Percentiles rank a stretch among this genome's conserved stretches.
Conservation (phyloP, 257 asterid genomes). For the Solanum commersonii region DNA sequence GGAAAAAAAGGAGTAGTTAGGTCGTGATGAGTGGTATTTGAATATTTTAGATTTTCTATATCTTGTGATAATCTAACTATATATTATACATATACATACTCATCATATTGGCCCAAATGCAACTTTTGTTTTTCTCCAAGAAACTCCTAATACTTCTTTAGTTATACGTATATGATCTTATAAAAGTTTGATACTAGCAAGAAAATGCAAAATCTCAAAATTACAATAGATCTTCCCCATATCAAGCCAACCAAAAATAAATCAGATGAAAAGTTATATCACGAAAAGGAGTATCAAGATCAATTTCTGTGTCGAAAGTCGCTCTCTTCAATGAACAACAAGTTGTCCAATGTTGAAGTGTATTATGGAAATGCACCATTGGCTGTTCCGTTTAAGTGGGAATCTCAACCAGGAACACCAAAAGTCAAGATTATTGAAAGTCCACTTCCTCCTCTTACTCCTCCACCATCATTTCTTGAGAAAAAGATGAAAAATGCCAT, state of each 20-base stretch:
- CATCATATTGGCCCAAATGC: not conserved
- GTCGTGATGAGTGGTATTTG: not conserved
- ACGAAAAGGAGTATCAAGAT: not conserved
- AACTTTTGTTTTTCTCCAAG: not conserved
- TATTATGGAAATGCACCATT: constrained; percentile 17
- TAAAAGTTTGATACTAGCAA: not conserved
- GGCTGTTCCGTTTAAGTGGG: constrained; percentile 28
- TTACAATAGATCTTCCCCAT: not conserved
- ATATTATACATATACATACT: not conserved
- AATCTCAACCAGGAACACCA: constrained; percentile 30
- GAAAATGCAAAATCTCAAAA: constrained; percentile 1
- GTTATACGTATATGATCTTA: not conserved
- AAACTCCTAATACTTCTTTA: not conserved
- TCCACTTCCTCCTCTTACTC: constrained; percentile 28
- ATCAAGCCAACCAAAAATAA: constrained; percentile 7
- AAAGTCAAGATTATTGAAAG: constrained; percentile 5
- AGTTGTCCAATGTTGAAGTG: constrained; percentile 1
- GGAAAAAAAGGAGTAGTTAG: not conserved
- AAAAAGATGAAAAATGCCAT: constrained; percentile 2
- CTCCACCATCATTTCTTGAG: constrained; percentile 25
- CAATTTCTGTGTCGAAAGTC: not conserved
- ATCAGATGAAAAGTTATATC: not conserved
- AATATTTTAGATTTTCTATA: not conserved
- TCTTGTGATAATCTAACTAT: not conserved
- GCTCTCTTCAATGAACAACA: constrained; percentile 1